Evolutionary conservation across 2,329 filamentous ascomycete species (phyloP).

Genomic region (Nakataea oryzae): DNA sequence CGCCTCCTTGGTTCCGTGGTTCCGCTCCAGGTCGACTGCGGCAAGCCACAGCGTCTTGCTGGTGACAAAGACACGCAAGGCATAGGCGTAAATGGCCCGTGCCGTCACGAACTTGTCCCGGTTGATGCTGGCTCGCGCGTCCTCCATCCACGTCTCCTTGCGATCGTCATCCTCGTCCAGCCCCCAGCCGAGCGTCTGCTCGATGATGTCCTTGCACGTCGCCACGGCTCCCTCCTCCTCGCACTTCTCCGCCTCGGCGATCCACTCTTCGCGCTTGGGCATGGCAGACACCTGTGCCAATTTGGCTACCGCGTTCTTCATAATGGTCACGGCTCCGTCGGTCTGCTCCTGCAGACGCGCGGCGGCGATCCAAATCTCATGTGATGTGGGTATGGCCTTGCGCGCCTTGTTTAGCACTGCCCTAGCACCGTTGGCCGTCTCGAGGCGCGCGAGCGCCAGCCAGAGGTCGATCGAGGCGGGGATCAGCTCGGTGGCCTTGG

Average conservation of each 20-base stretch:
- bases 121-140: conserved; percentile 72
- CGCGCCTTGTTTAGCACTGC: conserved; percentile 91
- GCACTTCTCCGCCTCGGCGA: conserved; percentile 85
- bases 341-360: conserved; percentile 82
- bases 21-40: conserved; percentile 82
- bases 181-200: conserved; percentile 85
- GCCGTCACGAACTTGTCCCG: conserved; percentile 83
- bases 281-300: conserved; percentile 88
- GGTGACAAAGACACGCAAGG: conserved; percentile 79
- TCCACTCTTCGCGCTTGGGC: conserved; percentile 97
- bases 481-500: conserved; percentile 92
- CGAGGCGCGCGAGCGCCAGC: conserved; percentile 84
- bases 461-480: conserved; percentile 89
- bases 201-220: conserved; percentile 82
- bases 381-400: conserved; percentile 83
- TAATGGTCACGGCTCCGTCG: conserved; percentile 72
- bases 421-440: conserved; percentile 84
- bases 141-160: conserved; percentile 92
- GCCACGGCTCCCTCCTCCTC: conserved; percentile 82
- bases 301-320: conserved; percentile 86
- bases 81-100: conserved; percentile 85
- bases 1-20: conserved; percentile 73
- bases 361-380: conserved; percentile 95
- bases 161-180: conserved; percentile 94
- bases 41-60: conserved; percentile 84